Conservation (phyloP, 768 basidiomycete species). For the Pholiota microspora region DNA sequence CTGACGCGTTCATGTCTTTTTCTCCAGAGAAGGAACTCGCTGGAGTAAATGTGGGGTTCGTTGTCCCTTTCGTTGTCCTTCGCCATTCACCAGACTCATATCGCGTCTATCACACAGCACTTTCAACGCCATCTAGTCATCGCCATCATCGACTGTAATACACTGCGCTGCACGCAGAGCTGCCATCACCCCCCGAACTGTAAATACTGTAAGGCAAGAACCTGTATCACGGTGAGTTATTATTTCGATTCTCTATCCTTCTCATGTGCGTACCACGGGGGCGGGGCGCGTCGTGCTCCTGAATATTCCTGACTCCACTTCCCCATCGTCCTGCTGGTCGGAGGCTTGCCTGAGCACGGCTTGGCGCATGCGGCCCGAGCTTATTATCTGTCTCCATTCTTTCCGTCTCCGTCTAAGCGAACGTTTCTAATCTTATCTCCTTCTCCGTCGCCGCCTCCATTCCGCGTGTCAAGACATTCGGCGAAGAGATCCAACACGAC, state of each 20-base stretch:
- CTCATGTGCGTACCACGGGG: background rate
- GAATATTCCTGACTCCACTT: background rate
- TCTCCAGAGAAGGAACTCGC: conserved; percentile 69
- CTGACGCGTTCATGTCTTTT: conserved; percentile 13
- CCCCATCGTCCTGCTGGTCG: background rate
- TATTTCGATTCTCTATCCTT: background rate
- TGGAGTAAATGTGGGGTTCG: conserved; percentile 71
- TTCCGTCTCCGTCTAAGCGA: conserved; percentile 1
- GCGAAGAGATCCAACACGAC: conserved; percentile 64
- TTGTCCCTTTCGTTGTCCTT: conserved; percentile 9
- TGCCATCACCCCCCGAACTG: conserved; percentile 58
- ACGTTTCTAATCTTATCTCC: conserved; percentile 1
- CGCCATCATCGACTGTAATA: conserved; percentile 76
- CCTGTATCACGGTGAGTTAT: conserved; percentile 55
- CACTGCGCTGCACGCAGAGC: conserved; percentile 60
- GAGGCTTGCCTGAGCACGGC: background rate
- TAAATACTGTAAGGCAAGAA: conserved; percentile 49
- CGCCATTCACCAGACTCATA: conserved; percentile 1
- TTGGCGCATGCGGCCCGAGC: background rate
- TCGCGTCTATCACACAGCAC: conserved; percentile 44
- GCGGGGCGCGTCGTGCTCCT: conserved; percentile 1
- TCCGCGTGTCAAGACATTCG: conserved; percentile 50
- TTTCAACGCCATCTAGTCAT: conserved; percentile 75
- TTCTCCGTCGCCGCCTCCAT: background rate
- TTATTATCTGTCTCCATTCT: background rate